Base-by-base conservation (phyloP, 2,329 filamentous ascomycete species). In the Ceratocystis papillata region DNA sequence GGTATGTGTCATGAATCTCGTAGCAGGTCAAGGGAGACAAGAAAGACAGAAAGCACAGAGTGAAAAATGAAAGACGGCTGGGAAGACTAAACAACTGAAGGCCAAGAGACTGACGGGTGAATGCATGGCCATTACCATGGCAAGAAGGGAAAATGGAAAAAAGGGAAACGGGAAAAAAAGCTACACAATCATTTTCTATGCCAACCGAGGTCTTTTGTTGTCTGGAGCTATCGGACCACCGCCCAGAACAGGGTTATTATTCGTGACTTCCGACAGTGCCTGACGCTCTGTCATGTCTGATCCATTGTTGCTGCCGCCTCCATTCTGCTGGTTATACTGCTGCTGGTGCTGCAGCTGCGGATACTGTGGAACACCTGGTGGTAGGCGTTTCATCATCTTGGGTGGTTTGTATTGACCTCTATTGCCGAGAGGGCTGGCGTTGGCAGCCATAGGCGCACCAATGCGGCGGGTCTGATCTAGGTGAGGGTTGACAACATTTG, bases 401-500 rank as follows among this genome's bases (percentile, higher is more conserved):
- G 67, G 81, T 10, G 83, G 83, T 17, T 79, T 79, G 69, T 85
- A 87, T 69, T 79, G 79, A n/a, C 77, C 76, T 41, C 83, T 76
- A 70, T 86, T 87, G 7, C 76, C 79, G 55, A 85, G 76, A 10
- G 83, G 83, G 72, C 82, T 86, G n/a, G 76, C 77, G 0, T 76
- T 73, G 57, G 50, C 41, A 41, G 20, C 20, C 46, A 12, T 37
- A 15, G 84, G 84, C 0, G 80, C 83, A 0, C 84, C 84, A 65
- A 87, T 86, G 63, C 82, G 79, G 45, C 84, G 78, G 6, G 79
- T 72, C 2, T 80, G 76, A 66, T 83, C 82, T 0, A 85, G 71
- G 8, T 80, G 77, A 3, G 83, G 80, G 69, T 85, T 84, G 55
- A 79, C 71, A 2, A 80, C 72, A 67, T 77, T 79, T 6, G 77